Percentiles rank a stretch among this genome's conserved stretches.
These are phyloP conservation scores for Cyathus striatus DNA, from an alignment of 768 basidiomycete species.

Conservation along the genomic window DNA sequence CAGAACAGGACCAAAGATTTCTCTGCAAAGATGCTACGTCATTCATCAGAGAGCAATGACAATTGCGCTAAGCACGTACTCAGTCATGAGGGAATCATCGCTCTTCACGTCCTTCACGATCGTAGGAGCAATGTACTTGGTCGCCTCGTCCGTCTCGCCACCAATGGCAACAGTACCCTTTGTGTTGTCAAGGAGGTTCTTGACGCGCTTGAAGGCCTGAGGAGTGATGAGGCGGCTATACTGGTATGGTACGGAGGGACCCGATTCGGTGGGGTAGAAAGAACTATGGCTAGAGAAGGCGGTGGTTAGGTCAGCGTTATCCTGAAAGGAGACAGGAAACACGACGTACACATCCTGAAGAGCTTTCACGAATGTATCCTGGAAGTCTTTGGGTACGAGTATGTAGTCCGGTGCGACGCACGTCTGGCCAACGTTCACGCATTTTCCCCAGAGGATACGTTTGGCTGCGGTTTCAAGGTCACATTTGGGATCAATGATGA, in stretches of 20 bases:
- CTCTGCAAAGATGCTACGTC: too few relatives aligned
- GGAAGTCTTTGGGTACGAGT: conserved; percentile 39
- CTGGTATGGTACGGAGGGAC: conserved; percentile 35
- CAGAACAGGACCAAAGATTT: conserved; percentile 81
- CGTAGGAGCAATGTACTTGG: conserved; percentile 66
- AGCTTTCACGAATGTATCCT: conserved; percentile 39
- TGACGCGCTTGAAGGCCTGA: conserved; percentile 47
- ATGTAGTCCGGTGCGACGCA: conserved; percentile 64
- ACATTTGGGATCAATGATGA: conserved; percentile 63
- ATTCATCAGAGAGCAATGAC: not conserved
- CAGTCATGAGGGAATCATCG: conserved; percentile 72
- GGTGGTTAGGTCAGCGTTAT: not conserved
- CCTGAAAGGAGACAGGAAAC: not conserved
- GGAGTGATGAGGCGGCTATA: conserved; percentile 48
- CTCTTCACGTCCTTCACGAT: conserved; percentile 56
- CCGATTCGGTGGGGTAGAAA: conserved; percentile 52
- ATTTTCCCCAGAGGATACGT: conserved; percentile 81
- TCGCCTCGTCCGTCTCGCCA: conserved; percentile 53
- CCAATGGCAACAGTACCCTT: conserved; percentile 63
- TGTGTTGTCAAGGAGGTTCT: conserved; percentile 57
- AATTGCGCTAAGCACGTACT: conserved; percentile 36
- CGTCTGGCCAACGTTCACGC: conserved; percentile 71
- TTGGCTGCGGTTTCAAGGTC: conserved; percentile 63
- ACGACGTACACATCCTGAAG: conserved; percentile 34
- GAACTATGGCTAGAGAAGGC: conserved; percentile 41